Base-by-base conservation (phyloP, 345 rosid genomes). In the Erucastrum elatum region DNA sequence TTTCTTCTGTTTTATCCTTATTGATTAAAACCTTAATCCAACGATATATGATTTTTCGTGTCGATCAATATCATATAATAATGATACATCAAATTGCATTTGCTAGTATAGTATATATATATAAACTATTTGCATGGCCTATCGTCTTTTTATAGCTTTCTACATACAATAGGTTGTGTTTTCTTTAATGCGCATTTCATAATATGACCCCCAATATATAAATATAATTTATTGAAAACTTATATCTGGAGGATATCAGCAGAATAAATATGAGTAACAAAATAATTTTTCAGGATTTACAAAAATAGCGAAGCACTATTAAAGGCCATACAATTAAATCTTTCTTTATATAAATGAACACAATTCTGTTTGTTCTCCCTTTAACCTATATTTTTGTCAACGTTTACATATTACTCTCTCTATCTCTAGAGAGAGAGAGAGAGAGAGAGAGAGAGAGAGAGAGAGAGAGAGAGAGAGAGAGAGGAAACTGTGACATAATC, bases 1-100 rank as follows among this genome's bases (percentile, higher is more conserved):
- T 67, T 60, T 72, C 69, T 79, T 79, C 64, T 79, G 74, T 39
- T 79, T 79, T 62, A 72, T 55, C 63, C 56, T 49, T 78, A 66
- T 27, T 66, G 63, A 44, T 78, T 66, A 39, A 77, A 78, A 72
- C 60, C 64, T 66, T 72, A 41, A 72, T 64, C 46, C 46, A 69
- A 68, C 25, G 16, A 31, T 27, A 58, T 7, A 58, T 4, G 3
- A 15, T 15, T n/a, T 21, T 39, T 53, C 31, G 33, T 41, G 35
- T 71, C 17, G 21, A 41, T 31, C 13, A 55, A 64, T 13, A 26
- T 15, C 16, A 39, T 39, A 39, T 0, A 37, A 10, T 69, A 21
- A 61, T 29, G 64, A n/a, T 44, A 46, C 25, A 44, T 31, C 68
- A 41, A 55, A 15, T 13, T 46, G 17, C 30, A 33, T 46, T 17